Evolutionary conservation across 306 rosid genomes (phyloP), one percentile per base, ranked within the genome.

Genomic region (Coriaria nepalensis): DNA sequence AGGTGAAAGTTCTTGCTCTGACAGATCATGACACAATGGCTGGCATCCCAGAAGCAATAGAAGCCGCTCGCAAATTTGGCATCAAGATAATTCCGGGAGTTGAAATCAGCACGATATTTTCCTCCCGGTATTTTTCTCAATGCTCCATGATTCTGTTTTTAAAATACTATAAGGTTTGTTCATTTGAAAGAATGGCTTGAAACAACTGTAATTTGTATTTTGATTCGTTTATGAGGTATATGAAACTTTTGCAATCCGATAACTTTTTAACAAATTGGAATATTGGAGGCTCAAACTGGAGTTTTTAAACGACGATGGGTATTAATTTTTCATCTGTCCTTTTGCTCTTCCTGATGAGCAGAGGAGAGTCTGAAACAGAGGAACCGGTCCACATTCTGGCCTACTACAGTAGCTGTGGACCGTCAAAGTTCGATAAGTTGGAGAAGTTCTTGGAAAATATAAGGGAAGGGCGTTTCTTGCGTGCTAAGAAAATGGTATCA

Each of bases 1-100:
- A 88, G 97, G 97, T 90, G 80, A 90, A 78, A 77, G 97, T 81
- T 84, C 97, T 90, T 81, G 97, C 97, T 75, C 93, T 90, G 74
- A 90, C 97, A 81, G 97, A 90, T 84, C 97, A 90, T 68, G 97
- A 90, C 76, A 84, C 97, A 38, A 70, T 90, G 95, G 40, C 95
- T 32, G 97, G 97, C 66, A 77, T 90, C 52, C 79, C 90, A 2
- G 97, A 90, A 75, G 95, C 95, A 29, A 57, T 78, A 42, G 95
- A 84, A 60, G 64, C 87, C 37, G 95, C 97, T 68, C 70, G 75
- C 32, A 84, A 70, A 69, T 81, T 72, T 54, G 90, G 90, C 53
- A 81, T 90, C 48, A 90, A 84, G 81, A 90, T 90, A 68, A 84
- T 90, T 60, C 97, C 97, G 5, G 97, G 97, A 56, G 97, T 90